Percentiles rank a stretch among this genome's conserved stretches.
These are phyloP conservation scores for Aquanectria penicillioides DNA, from an alignment of 2,329 filamentous ascomycete species.

Conservation along the genomic window DNA sequence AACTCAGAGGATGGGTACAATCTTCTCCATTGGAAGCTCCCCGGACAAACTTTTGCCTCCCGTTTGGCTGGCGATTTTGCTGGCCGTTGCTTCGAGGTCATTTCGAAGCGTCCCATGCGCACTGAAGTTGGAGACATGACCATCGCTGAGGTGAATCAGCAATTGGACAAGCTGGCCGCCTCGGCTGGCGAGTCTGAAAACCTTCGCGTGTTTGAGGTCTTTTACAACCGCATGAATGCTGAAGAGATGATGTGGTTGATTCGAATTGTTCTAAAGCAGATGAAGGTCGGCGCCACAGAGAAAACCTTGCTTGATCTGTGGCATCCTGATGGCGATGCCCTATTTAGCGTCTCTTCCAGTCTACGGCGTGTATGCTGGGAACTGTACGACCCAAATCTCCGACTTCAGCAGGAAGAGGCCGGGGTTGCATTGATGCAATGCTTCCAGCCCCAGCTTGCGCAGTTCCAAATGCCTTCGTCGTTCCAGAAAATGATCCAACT, in stretches of 20 bases:
- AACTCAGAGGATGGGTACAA: constrained; percentile 89
- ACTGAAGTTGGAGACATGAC: constrained; percentile 80
- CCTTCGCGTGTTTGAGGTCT: constrained; percentile 79
- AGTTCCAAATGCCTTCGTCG: constrained; percentile 83
- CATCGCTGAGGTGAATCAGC: constrained; percentile 88
- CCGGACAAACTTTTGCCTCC: constrained; percentile 71
- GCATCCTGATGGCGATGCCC: constrained; percentile 79
- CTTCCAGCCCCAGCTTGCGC: constrained; percentile 94
- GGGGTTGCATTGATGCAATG: constrained; percentile 89
- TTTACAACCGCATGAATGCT: constrained; percentile 91
- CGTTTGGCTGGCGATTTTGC: constrained; percentile 90
- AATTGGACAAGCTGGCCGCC: constrained; percentile 80
- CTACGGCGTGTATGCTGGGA: constrained; percentile 95
- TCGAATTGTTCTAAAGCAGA: constrained; percentile 86
- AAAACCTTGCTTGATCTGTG: constrained; percentile 86
- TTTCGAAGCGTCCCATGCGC: constrained; percentile 84
- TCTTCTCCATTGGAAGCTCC: constrained; percentile 91
- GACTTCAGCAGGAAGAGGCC: constrained; percentile 78
- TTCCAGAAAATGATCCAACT: constrained; percentile 83
- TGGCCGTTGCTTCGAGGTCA: constrained; percentile 84
- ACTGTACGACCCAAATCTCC: constrained; percentile 76
- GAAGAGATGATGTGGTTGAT: constrained; percentile 96
- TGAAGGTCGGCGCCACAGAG: constrained; percentile 81
- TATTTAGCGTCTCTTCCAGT: constrained; percentile 93
- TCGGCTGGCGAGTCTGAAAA: constrained; percentile 87